These are phyloP conservation scores for Piloderma croceum DNA, from an alignment of 768 basidiomycete genomes.

Conservation along the genomic window DNA sequence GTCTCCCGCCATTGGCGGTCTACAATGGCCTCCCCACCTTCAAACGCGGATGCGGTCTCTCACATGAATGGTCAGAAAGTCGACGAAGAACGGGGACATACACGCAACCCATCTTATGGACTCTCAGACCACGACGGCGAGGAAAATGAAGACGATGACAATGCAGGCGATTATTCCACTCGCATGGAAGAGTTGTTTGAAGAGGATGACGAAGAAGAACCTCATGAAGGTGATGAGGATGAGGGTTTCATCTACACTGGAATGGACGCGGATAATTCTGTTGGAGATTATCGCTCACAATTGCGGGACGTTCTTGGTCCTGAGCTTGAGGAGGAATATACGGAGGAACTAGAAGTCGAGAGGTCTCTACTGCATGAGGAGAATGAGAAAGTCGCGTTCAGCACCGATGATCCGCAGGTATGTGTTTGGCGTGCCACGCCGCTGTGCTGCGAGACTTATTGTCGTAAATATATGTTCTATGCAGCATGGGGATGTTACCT, in stretches of 20 bases:
- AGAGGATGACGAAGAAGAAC: constrained; percentile 32
- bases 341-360: constrained; percentile 40
- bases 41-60: too few relatives aligned
- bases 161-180: constrained; percentile 55
- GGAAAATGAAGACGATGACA: constrained; percentile 36
- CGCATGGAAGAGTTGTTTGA: constrained; percentile 66
- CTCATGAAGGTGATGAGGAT: constrained; percentile 33
- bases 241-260: constrained; percentile 70
- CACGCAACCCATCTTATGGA: constrained; percentile 18
- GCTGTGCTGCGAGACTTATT: constrained; percentile 15
- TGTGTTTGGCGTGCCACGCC: constrained; percentile 23
- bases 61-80: too few relatives aligned
- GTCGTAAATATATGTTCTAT: constrained; percentile 21
- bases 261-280: constrained; percentile 47
- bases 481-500: constrained; percentile 32
- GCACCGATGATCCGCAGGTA: constrained; percentile 26
- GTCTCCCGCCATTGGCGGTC: too few relatives aligned
- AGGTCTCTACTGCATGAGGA: constrained; percentile 35
- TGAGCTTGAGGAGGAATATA: constrained; percentile 49
- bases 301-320: constrained; percentile 68
- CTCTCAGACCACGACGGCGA: constrained; percentile 40
- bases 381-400: constrained; percentile 24
- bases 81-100: too few relatives aligned
- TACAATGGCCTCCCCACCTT: too few relatives aligned
- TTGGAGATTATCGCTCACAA: constrained; percentile 58